A percentile compares a stretch with the other conserved stretches of the same genome.
Conservation (phyloP, 108 stramenopile genomes). For the Skeletonema marinoi region DNA sequence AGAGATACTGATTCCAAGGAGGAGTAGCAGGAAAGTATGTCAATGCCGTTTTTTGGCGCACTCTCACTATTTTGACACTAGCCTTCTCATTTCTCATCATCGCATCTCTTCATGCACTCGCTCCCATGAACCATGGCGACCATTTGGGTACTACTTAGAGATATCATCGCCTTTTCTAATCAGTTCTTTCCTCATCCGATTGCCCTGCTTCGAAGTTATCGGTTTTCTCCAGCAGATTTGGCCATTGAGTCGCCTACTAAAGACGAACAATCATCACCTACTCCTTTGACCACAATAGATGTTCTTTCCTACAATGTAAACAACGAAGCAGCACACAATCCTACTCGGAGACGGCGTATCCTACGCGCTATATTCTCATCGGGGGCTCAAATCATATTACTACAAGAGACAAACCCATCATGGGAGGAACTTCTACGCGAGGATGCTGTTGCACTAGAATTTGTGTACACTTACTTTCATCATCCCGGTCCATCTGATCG, state of each 20-base stretch:
- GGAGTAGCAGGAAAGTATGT: no score
- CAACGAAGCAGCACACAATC: slow-evolving; percentile 8
- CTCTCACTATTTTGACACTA: no score
- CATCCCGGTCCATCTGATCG: slow-evolving; percentile 32
- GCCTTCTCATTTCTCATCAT: no score
- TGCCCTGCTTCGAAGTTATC: slow-evolving; percentile 17
- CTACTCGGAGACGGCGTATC: slow-evolving; percentile 12
- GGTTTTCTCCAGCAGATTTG: slow-evolving; percentile 29
- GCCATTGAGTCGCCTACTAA: background rate
- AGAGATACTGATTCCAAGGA: no score
- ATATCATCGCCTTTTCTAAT: slow-evolving; percentile 12
- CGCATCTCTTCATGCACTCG: no score
- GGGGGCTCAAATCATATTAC: slow-evolving; percentile 33
- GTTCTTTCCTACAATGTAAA: slow-evolving; percentile 47
- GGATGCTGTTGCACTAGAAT: slow-evolving; percentile 16
- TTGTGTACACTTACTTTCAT: slow-evolving; percentile 23
- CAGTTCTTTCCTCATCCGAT: slow-evolving; percentile 26
- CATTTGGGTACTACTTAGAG: background rate
- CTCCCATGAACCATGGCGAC: background rate
- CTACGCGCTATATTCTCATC: slow-evolving; percentile 42
- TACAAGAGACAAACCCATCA: slow-evolving; percentile 42
- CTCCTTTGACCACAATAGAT: slow-evolving; percentile 15
- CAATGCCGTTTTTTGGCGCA: no score
- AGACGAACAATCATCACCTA: background rate
- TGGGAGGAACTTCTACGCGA: slow-evolving; percentile 34